Conservation (phyloP, 1,284 basidiomycete genomes). For the Apiotrichum laibachii region DNA sequence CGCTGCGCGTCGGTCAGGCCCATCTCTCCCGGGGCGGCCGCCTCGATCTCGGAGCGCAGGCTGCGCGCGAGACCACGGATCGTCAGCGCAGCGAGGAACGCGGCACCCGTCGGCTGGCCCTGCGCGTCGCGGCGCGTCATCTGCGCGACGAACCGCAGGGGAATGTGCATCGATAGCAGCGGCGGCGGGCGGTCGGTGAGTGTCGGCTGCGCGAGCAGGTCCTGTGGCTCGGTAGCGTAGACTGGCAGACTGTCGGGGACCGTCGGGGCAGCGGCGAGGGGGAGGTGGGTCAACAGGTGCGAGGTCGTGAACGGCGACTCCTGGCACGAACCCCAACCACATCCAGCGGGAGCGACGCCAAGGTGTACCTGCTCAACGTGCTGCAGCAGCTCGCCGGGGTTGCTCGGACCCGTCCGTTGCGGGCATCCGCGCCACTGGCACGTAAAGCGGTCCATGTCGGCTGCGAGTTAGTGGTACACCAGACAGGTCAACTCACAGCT, state of each 20-base stretch:
- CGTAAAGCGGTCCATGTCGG: constrained; percentile 36
- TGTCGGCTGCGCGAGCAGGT: constrained; percentile 10
- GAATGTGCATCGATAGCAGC: constrained; percentile 24
- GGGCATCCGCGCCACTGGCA: constrained; percentile 41
- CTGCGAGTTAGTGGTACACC: constrained; percentile 18
- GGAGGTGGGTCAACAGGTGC: constrained; percentile 46
- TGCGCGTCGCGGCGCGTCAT: constrained; percentile 31
- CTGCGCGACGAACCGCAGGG: constrained; percentile 26
- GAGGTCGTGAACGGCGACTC: constrained; percentile 32
- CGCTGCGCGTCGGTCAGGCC: constrained; percentile 22
- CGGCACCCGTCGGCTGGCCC: constrained; percentile 35
- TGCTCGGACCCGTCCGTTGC: constrained; percentile 16
- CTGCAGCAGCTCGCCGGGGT: constrained; percentile 28
- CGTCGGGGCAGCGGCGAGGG: constrained; percentile 12
- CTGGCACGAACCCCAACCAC: constrained; percentile 40
- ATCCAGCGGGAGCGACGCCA: constrained; percentile 17
- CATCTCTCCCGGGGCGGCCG: constrained; percentile 19
- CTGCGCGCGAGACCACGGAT: constrained; percentile 45
- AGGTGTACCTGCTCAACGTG: constrained; percentile 36
- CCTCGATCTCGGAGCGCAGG: constrained; percentile 34
- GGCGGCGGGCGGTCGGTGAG: constrained; percentile 32
- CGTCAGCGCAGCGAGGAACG: constrained; percentile 43
- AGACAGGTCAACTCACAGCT: constrained; percentile 25
- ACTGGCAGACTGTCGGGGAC: constrained; percentile 24
- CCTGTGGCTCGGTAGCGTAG: constrained; percentile 13